Evolutionary conservation across 106 monocot species (phyloP).

Genomic region (Vanilla planifolia): DNA sequence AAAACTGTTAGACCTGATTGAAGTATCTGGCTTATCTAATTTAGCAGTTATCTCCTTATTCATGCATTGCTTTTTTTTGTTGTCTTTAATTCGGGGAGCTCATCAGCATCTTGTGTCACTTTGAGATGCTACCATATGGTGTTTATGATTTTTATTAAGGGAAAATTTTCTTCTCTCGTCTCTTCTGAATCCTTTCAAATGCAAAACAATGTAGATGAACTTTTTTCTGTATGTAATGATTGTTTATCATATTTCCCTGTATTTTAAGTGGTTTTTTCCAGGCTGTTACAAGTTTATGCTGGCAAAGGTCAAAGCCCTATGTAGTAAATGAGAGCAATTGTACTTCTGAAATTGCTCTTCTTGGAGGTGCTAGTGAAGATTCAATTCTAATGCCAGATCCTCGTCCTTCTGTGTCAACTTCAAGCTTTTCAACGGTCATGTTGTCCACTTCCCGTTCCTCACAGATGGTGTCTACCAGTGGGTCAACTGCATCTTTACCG

Average conservation of each 20-base stretch:
- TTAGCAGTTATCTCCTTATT: too few relatives aligned
- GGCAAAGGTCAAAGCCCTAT: conserved; percentile 90
- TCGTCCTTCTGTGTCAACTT: conserved; percentile 44
- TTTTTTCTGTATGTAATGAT: too few relatives aligned
- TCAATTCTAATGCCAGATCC: conserved; percentile 98
- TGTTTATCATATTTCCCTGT: conserved; percentile 6
- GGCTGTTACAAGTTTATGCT: conserved; percentile 85
- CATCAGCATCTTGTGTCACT: too few relatives aligned
- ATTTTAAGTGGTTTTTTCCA: conserved; percentile 39
- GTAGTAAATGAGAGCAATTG: conserved; percentile 71
- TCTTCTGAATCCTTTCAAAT: too few relatives aligned
- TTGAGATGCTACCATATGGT: too few relatives aligned
- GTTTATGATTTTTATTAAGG: too few relatives aligned
- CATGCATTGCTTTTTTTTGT: too few relatives aligned
- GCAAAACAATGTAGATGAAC: too few relatives aligned
- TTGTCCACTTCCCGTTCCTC: conserved; percentile 35
- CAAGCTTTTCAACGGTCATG: conserved; percentile 28
- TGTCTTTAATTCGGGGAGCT: too few relatives aligned
- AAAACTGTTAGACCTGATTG: too few relatives aligned
- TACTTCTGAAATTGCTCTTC: conserved; percentile 72
- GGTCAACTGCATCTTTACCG: conserved; percentile 15
- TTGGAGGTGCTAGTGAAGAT: conserved; percentile 79
- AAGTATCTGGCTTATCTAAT: too few relatives aligned
- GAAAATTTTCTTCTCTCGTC: too few relatives aligned
- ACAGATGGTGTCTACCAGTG: conserved; percentile 25